Evolutionary conservation across 257 asterid species (phyloP), one percentile per base, ranked within the genome.

Genomic region (Anisodus acutangulus): DNA sequence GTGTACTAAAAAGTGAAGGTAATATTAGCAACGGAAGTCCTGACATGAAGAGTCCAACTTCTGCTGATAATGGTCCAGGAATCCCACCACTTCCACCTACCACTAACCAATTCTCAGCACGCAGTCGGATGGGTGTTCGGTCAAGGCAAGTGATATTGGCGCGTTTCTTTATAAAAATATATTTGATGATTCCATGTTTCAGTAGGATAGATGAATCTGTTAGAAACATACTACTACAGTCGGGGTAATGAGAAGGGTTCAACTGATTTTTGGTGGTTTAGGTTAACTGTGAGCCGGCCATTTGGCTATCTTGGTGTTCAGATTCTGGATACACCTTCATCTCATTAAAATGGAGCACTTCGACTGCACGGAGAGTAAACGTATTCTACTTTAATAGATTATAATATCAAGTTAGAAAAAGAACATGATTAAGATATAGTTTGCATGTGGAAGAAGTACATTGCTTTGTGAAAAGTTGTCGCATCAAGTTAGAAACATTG

Each of bases 71-170:
- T 82, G 90, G 87, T 92, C 51, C 92, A 53, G 99, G 99, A 88
- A 91, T 95, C 64, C 99, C 98, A 63, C 99, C 99, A 16, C 97
- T 94, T 85, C 97, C 99, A 66, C 97, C 99, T 9, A 88, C 95
- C 70, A 78, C 98, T 84, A 95, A 93, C 86, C 99, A 94, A 81
- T 93, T 90, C 85, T 91, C 97, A 8, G 94, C 95, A 54, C 98
- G 99, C 79, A 93, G 97, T 78, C 87, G 97, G 87, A 88, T 85
- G 88, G 95, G 96, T 62, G 94, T 94, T 19, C 95, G 97, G 41
- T 91, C 98, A 57, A 91, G 99, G 99, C 93, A 93, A 91, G 15
- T 47, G 66, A 59, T 17, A 5, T 59, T 59, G 66, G 31, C 31
- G 10, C 16, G 63, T 58, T 58, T 19, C 63, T 58, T 16, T 58